These are phyloP conservation scores for Dissophora globulifera DNA, from an alignment of 192 early-diverging fungal species.

Conservation along the genomic window DNA sequence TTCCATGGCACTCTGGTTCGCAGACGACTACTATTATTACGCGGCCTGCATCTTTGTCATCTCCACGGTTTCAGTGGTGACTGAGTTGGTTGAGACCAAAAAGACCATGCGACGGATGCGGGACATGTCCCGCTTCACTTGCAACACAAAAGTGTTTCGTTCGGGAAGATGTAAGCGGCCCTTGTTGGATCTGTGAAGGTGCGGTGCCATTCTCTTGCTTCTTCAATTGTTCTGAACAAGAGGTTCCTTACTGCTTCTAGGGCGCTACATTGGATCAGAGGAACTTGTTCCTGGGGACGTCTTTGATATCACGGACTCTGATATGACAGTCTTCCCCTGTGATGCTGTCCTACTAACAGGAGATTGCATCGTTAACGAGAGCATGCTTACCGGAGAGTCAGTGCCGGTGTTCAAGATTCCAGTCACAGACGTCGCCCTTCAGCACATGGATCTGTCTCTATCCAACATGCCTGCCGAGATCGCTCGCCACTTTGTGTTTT, in stretches of 20 bases:
- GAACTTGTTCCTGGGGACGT: conserved; percentile 98
- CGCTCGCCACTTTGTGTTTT: conserved; percentile 89
- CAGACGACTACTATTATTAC: conserved; percentile 98
- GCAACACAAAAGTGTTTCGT: conserved; percentile 81
- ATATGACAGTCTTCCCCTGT: conserved; percentile 81
- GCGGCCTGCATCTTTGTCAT: conserved; percentile 93
- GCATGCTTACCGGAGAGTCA: conserved; percentile 98
- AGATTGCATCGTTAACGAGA: conserved; percentile 98
- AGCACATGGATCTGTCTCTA: conserved; percentile 72
- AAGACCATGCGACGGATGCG: conserved; percentile 77
- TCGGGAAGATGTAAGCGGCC: conserved; percentile 60
- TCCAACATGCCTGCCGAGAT: conserved; percentile 80
- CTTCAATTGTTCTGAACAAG: conserved; percentile 19
- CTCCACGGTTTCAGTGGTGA: conserved; percentile 72
- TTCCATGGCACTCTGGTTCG: conserved; percentile 81
- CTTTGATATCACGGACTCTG: conserved; percentile 78
- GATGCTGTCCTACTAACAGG: conserved; percentile 93
- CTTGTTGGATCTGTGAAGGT: not conserved
- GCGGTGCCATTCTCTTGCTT: conserved; percentile 44
- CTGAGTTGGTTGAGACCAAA: conserved; percentile 48
- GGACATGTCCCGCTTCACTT: conserved; percentile 90
- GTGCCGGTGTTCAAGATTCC: conserved; percentile 93
- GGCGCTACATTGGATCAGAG: conserved; percentile 64
- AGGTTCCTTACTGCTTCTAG: conserved; percentile 27
- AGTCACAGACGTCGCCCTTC: conserved; percentile 70